Evolutionary conservation across 2,329 filamentous ascomycete genomes (phyloP).

Genomic region (Calonectria fujianensis): DNA sequence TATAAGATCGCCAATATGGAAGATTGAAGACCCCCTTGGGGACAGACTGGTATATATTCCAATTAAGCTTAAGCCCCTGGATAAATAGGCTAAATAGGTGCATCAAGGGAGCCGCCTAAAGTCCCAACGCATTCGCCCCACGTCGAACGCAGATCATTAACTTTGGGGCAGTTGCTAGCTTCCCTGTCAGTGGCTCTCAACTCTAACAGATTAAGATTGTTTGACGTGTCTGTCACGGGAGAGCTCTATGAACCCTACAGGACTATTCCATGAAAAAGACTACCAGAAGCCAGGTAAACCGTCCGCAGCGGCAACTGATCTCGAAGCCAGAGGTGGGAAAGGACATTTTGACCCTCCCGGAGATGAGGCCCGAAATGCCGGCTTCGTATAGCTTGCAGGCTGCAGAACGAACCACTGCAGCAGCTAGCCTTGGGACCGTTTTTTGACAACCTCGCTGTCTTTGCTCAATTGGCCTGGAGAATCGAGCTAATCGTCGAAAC

Average conservation of each 20-base stretch:
- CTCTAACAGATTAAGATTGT: background rate
- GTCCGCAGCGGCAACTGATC: background rate
- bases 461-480: background rate
- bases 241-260: background rate
- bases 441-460: background rate
- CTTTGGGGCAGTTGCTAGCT: background rate
- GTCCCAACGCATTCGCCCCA: background rate
- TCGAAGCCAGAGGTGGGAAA: background rate
- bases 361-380: background rate
- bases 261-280: too few species aligned
- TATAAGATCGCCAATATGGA: too few species aligned
- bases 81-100: conserved; percentile 22
- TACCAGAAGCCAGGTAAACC: background rate
- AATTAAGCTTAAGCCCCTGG: conserved; percentile 3
- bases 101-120: background rate
- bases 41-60: background rate
- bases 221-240: background rate
- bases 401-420: background rate
- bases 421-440: background rate
- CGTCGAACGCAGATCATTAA: background rate
- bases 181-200: background rate
- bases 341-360: background rate
- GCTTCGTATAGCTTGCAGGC: background rate
- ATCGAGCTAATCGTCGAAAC: background rate
- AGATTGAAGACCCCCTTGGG: background rate